These are phyloP conservation scores for Talaromyces sp. DNA, from an alignment of 2,329 filamentous ascomycete species.

Conservation along the genomic window DNA sequence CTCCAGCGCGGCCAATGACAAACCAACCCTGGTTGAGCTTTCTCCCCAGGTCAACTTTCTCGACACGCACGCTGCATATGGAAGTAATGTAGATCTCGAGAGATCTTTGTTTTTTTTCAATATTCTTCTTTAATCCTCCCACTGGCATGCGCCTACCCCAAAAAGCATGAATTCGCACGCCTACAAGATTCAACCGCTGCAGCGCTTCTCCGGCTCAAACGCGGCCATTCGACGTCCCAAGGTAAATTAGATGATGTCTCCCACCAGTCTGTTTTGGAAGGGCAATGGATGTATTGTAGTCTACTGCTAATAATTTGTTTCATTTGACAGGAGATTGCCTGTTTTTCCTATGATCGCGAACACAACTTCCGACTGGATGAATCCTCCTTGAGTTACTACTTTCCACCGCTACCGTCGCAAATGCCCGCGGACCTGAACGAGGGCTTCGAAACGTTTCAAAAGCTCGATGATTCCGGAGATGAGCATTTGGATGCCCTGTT, in stretches of 20 bases:
- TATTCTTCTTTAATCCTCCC: not conserved
- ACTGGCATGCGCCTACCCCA: not conserved
- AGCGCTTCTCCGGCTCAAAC: constrained; percentile 63
- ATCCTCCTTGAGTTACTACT: constrained; percentile 82
- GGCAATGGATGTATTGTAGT: not conserved
- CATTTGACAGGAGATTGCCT: constrained; percentile 73
- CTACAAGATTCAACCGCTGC: constrained; percentile 68
- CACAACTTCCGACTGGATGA: constrained; percentile 73
- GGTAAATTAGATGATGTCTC: constrained; percentile 40
- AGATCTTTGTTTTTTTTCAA: not conserved
- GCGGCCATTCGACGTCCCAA: constrained; percentile 71
- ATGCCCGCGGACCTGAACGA: constrained; percentile 69
- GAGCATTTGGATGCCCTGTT: constrained; percentile 84
- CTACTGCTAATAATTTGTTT: constrained; percentile 6
- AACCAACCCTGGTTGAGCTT: not conserved
- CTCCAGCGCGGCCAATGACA: not conserved
- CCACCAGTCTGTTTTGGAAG: not conserved
- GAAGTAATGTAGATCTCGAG: not conserved
- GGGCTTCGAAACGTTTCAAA: constrained; percentile 78
- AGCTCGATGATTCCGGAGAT: constrained; percentile 76
- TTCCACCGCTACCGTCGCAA: constrained; percentile 65
- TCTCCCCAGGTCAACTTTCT: not conserved
- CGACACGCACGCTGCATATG: too few species aligned
- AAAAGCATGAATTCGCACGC: constrained; percentile 26
- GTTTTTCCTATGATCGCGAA: constrained; percentile 86